phyloP scores from a whole-genome alignment of 345 rosid genomes.

The Durio zibethinus region DNA sequence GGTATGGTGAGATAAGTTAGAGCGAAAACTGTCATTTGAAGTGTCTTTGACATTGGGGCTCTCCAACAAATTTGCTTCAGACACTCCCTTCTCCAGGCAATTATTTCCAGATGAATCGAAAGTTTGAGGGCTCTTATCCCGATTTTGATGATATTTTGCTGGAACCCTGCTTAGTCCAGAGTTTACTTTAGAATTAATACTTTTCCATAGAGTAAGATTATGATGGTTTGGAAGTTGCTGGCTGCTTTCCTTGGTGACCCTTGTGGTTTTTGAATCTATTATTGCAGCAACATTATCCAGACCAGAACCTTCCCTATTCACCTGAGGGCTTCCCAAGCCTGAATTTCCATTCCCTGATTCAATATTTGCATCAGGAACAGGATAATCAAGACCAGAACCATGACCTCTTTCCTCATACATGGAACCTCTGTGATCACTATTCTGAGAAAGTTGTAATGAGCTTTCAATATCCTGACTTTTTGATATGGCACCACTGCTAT shows the following conservation, averaged over 20 bases:
- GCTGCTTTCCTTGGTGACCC: conserved; percentile 34
- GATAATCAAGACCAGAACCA: conserved; percentile 30
- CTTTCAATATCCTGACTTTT: conserved; percentile 34
- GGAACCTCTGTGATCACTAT: conserved; percentile 20
- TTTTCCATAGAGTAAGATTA: conserved; percentile 50
- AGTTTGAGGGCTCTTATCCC: conserved; percentile 37
- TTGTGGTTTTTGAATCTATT: conserved; percentile 31
- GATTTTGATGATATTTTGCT: conserved; percentile 28
- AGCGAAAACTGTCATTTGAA: conserved; percentile 30
- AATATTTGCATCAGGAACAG: conserved; percentile 38
- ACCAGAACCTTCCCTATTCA: conserved; percentile 38
- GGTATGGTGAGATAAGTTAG: conserved; percentile 29
- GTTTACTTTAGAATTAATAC: conserved; percentile 33
- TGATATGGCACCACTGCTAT: conserved; percentile 13
- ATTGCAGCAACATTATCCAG: conserved; percentile 29
- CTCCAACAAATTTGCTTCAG: conserved; percentile 28
- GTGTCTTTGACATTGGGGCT: conserved; percentile 36
- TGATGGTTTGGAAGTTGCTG: conserved; percentile 32
- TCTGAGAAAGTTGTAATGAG: conserved; percentile 30
- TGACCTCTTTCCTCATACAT: conserved; percentile 25
- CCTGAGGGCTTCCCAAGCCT: conserved; percentile 31
- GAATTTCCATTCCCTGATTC: conserved; percentile 33
- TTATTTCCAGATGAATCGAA: conserved; percentile 48
- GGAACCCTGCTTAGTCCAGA: conserved; percentile 25
- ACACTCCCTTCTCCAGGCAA: conserved; percentile 31